phyloP scores from a whole-genome alignment of 2,329 filamentous ascomycete genomes.

The Acrodontium crateriforme region DNA sequence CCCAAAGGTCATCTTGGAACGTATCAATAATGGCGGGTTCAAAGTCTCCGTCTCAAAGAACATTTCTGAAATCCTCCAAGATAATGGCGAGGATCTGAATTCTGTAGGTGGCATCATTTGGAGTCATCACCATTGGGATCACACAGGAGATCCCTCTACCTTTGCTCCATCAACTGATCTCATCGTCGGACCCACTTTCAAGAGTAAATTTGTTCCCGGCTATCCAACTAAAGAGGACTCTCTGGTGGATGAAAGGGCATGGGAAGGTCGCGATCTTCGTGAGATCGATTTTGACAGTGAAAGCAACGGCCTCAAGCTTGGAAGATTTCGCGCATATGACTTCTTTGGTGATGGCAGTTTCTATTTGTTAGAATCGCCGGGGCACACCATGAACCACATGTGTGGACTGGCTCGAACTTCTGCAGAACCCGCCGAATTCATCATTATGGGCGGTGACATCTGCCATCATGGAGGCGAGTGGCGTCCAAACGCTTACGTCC shows the following conservation, averaged over 20 bases:
- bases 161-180: constrained; percentile 31
- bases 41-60: constrained; percentile 28
- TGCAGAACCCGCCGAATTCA: constrained; percentile 26
- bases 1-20: constrained; percentile 17
- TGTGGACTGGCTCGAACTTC: constrained; percentile 34
- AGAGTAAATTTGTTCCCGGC: constrained; percentile 27
- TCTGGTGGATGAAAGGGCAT: constrained; percentile 28
- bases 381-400: constrained; percentile 39
- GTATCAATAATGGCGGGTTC: constrained; percentile 24
- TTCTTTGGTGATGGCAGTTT: constrained; percentile 44
- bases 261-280: constrained; percentile 23
- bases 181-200: constrained; percentile 37
- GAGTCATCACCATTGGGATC: constrained; percentile 25
- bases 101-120: constrained; percentile 21
- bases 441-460: constrained; percentile 38
- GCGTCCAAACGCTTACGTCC: constrained; percentile 29
- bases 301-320: constrained; percentile 26
- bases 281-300: constrained; percentile 24
- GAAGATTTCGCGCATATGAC: constrained; percentile 35
- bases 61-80: constrained; percentile 26
- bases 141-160: constrained; percentile 28
- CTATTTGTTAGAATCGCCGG: constrained; percentile 41
- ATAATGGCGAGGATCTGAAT: constrained; percentile 24
- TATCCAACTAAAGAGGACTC: constrained; percentile 30
- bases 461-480: constrained; percentile 24